A percentile compares a stretch with the other conserved stretches of the same genome.
Conservation (phyloP, 176 grass and related monocot species). For the Aegilops speltoides region DNA sequence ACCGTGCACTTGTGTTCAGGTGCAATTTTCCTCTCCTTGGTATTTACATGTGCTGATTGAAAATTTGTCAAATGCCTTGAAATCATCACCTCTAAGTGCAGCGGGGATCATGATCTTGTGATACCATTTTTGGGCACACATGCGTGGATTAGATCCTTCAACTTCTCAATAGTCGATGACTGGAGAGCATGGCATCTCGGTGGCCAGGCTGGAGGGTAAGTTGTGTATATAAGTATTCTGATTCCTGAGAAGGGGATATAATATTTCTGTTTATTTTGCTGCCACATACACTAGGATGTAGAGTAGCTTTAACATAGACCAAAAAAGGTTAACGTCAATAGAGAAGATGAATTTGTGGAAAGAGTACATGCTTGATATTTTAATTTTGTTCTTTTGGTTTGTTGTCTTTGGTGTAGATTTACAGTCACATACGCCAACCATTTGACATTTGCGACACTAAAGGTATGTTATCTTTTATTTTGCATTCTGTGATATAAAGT, state of each 20-base stretch:
- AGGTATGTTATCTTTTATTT: constrained; percentile 12
- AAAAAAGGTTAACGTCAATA: too few species aligned
- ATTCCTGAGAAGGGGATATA: too few species aligned
- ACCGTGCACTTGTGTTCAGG: constrained; percentile 50
- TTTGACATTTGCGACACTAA: constrained; percentile 47
- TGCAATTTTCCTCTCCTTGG: not conserved
- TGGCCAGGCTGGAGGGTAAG: constrained; percentile 52
- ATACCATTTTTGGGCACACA: constrained; percentile 53
- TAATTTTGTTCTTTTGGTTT: not conserved
- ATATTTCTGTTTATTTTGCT: too few species aligned
- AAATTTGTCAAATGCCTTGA: not conserved
- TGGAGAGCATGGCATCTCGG: constrained; percentile 65
- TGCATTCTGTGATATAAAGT: not conserved
- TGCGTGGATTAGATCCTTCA: constrained; percentile 55
- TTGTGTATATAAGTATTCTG: too few species aligned
- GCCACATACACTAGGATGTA: too few species aligned
- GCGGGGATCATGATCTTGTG: constrained; percentile 48
- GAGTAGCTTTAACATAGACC: too few species aligned
- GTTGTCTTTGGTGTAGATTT: constrained; percentile 14
- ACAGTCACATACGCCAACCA: constrained; percentile 43
- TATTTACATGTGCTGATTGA: not conserved
- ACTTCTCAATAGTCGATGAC: constrained; percentile 36
- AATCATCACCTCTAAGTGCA: not conserved
- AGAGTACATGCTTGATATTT: too few species aligned
- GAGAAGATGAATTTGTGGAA: too few species aligned